Evolutionary conservation across 2,329 filamentous ascomycete genomes (phyloP).

Genomic region (Penicillium polonicum): DNA sequence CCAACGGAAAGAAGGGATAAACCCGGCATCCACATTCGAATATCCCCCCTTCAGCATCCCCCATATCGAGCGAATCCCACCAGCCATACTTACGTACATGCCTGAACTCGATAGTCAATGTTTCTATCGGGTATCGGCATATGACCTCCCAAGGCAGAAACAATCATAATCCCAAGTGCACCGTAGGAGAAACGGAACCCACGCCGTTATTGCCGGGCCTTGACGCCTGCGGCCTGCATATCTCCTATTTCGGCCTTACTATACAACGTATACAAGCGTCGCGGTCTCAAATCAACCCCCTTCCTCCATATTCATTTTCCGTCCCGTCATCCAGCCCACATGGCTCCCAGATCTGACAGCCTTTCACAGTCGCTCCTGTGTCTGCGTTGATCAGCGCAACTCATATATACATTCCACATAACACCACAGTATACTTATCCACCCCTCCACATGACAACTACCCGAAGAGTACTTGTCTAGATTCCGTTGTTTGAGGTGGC

Average conservation of each 20-base stretch:
- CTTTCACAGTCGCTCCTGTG: background rate
- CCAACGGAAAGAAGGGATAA: conserved; percentile 2
- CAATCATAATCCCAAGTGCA: background rate
- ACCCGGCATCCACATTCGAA: background rate
- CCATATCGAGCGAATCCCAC: background rate
- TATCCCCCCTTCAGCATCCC: background rate
- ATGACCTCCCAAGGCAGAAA: background rate
- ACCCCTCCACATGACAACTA: background rate
- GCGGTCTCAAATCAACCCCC: background rate
- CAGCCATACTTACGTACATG: background rate
- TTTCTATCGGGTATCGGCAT: conserved; percentile 3
- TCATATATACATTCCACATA: background rate
- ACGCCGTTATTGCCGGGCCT: background rate
- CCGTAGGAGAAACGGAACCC: background rate
- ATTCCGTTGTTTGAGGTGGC: background rate
- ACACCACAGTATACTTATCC: background rate
- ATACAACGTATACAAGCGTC: background rate
- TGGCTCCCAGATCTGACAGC: background rate
- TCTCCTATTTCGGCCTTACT: background rate
- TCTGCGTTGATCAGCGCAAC: background rate
- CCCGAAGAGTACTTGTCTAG: background rate
- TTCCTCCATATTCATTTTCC: background rate
- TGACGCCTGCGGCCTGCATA: background rate
- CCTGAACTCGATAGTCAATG: background rate
- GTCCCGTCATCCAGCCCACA: background rate